Base-by-base conservation (phyloP, 805 yeast species). In the Sugiyamaella valdiviana region DNA sequence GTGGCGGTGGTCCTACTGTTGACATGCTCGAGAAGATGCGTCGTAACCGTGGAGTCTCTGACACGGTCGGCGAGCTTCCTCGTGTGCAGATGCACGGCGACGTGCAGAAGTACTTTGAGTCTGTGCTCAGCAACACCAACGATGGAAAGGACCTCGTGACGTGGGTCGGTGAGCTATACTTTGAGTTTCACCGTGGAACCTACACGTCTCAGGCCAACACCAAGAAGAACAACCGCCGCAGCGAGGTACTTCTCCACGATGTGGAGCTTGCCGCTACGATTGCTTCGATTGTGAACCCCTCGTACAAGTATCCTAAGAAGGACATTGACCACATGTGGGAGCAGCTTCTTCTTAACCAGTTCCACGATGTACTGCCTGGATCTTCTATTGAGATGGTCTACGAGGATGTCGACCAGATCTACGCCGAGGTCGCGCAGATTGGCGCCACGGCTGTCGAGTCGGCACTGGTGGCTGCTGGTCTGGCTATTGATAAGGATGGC, bases 1-100 rank as follows among this genome's bases (percentile, higher is more conserved):
- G 99, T 59, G 99, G 99, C 53, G 99, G 99, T 55, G 99, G 99
- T 6, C 98, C 99, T 41, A 82, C 87, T 5, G 84, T 83, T 37
- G 95, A 86, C 59, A 89, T 89, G 95, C 59, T 91, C 53, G 98
- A 93, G 63, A 88, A 88, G 63, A 73, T 91, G 62, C 80, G 98
- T 61, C 82, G 98, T 57, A 83, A 90, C 63, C 77, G 97, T 60
- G 96, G 97, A 15, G 67, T 90, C 51, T 76, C 90, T n/a, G 85
- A 91, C 60, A 82, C 83, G 5, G 83, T 83, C 7, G 95, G 93
- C 3, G 74, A 77, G 39, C 74, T 93, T 51, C 98, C 99, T 2
- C 76, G 83, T 1, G 86, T 90, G 16, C 82, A 85, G 45, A 69
- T 85, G 54, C 95, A 95, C 7, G 71, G 74, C 17, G 78, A 85